phyloP scores from a whole-genome alignment of 108 stramenopile species.

The Seminavis robusta region DNA sequence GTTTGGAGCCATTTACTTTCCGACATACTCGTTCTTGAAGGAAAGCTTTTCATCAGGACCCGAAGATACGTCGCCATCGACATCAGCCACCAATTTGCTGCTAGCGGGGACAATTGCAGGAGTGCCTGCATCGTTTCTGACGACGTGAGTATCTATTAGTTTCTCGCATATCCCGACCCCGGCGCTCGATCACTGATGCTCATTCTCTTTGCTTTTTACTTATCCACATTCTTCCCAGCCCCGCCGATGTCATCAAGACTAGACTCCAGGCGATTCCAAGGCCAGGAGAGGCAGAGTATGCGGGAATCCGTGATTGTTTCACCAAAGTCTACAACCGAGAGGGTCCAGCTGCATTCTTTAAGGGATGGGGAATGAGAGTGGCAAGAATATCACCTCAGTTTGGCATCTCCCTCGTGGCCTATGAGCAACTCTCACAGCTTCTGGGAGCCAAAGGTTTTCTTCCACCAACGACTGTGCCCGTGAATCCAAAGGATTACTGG shows the following conservation, averaged over 20 bases:
- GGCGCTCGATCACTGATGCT: no score
- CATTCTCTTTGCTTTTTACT: no score
- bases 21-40: slow-evolving; percentile 46
- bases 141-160: no score
- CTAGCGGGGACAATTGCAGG: slow-evolving; percentile 47
- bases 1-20: slow-evolving; percentile 69
- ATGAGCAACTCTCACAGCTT: slow-evolving; percentile 31
- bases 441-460: slow-evolving; percentile 5
- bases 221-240: no score
- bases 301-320: slow-evolving; percentile 44
- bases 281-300: slow-evolving; percentile 32
- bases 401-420: slow-evolving; percentile 51
- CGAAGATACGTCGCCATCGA: background rate
- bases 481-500: slow-evolving; percentile 15
- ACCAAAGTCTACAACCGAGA: slow-evolving; percentile 33
- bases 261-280: slow-evolving; percentile 30
- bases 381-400: slow-evolving; percentile 52
- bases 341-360: slow-evolving; percentile 50
- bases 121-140: slow-evolving; percentile 38
- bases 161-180: no score
- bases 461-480: slow-evolving; percentile 38
- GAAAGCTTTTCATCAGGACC: slow-evolving; percentile 1
- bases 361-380: slow-evolving; percentile 39
- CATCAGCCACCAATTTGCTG: slow-evolving; percentile 2
- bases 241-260: slow-evolving; percentile 49